A percentile compares a stretch with the other conserved stretches of the same genome.
phyloP scores from a whole-genome alignment of 129 eudicot species.

The Artemisia argyi region DNA sequence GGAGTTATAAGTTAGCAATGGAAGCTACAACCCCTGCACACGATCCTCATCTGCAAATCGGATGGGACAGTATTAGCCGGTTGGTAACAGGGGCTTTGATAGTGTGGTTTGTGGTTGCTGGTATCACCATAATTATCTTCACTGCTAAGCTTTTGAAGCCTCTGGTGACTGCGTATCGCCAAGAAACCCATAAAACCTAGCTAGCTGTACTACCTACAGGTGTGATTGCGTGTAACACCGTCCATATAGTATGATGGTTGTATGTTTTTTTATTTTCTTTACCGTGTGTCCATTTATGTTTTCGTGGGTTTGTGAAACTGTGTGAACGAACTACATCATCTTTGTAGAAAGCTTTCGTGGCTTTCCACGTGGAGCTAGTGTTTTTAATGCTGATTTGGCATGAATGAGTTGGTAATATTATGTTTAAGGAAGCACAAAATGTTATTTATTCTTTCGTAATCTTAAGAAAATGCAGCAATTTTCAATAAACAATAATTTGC shows the following conservation, averaged over 20 bases:
- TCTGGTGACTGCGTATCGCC: too few species aligned
- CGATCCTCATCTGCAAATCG: not conserved
- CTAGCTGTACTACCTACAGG: not conserved
- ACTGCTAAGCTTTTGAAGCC: too few species aligned
- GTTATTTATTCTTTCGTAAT: not conserved
- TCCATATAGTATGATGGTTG: too few species aligned
- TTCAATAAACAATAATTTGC: too few species aligned
- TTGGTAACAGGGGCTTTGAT: slow-evolving; percentile 22
- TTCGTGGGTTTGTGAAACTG: not conserved
- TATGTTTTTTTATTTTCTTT: not conserved
- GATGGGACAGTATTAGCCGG: slow-evolving; percentile 10
- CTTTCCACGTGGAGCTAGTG: not conserved
- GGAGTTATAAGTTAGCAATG: slow-evolving; percentile 28
- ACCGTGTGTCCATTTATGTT: not conserved
- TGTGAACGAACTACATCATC: not conserved
- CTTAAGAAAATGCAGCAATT: too few species aligned
- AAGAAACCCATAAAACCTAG: not conserved
- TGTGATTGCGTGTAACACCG: not conserved
- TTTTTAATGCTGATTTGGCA: not conserved
- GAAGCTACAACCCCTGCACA: slow-evolving; percentile 30
- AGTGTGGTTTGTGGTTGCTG: not conserved
- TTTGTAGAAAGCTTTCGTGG: not conserved
- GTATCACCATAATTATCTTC: too few species aligned
- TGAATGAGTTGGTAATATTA: not conserved
- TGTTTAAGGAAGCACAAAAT: not conserved